Evolutionary conservation across 768 basidiomycete species (phyloP).

Genomic region (Podaxis mareebaensis): DNA sequence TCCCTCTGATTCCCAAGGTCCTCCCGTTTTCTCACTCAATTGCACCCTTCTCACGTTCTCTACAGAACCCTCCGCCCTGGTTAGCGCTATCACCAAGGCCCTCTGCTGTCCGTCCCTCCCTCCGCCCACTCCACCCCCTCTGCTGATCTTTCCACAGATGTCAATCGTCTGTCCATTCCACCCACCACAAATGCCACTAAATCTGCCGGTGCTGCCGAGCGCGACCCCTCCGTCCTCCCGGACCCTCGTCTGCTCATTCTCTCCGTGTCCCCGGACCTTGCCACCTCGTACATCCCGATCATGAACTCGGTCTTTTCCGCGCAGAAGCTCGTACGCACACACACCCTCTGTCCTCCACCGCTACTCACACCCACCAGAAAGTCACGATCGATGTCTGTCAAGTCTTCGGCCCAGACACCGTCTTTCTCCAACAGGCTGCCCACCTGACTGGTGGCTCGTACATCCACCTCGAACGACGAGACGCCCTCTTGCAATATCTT

Average conservation of each 20-base stretch:
- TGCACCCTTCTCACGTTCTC: not conserved
- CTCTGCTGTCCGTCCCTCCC: constrained; percentile 71
- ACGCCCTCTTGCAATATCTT: constrained; percentile 90
- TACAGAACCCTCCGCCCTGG: constrained; percentile 67
- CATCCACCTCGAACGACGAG: constrained; percentile 76
- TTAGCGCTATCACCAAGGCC: constrained; percentile 89
- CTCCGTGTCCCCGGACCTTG: constrained; percentile 89
- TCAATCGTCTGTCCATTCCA: constrained; percentile 35
- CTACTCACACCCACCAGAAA: constrained; percentile 56
- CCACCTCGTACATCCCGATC: constrained; percentile 92
- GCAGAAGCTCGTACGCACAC: constrained; percentile 80
- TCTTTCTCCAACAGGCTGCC: constrained; percentile 96
- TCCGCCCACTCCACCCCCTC: not conserved
- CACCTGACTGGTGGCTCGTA: constrained; percentile 96
- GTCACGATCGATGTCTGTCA: constrained; percentile 97
- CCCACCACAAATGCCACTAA: constrained; percentile 26
- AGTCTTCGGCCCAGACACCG: constrained; percentile 83
- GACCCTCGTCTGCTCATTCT: constrained; percentile 60
- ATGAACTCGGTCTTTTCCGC: constrained; percentile 99
- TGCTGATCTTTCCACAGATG: constrained; percentile 29
- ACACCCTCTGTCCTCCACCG: constrained; percentile 10
- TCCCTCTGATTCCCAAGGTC: constrained; percentile 20
- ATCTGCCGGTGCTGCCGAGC: constrained; percentile 30
- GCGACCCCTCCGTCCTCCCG: constrained; percentile 32
- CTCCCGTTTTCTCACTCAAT: too few species aligned